Percentiles rank a stretch among this genome's conserved stretches.
Conservation (phyloP, 2,329 filamentous ascomycete species). For the Colletotrichum siamense region DNA sequence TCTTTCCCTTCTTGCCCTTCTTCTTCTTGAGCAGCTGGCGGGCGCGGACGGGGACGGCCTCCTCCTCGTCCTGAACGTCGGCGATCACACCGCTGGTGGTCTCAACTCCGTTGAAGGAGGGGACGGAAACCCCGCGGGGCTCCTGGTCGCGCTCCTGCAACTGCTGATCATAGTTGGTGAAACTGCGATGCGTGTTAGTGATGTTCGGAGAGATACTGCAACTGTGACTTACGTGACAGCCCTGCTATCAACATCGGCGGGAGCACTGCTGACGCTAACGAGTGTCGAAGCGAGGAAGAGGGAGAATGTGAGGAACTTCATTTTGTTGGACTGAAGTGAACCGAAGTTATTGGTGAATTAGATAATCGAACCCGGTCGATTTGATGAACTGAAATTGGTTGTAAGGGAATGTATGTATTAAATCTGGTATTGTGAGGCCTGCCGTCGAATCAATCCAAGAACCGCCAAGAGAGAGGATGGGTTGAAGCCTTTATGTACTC, state of each 20-base stretch:
- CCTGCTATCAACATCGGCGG: slow-evolving; percentile 15
- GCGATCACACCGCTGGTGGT: slow-evolving; percentile 12
- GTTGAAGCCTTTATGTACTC: slow-evolving; percentile 3
- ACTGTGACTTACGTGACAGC: slow-evolving; percentile 6
- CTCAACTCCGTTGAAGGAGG: slow-evolving; percentile 14
- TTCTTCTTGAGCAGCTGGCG: slow-evolving; percentile 17
- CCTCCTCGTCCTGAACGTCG: slow-evolving; percentile 3
- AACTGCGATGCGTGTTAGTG: neutral
- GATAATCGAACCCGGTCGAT: neutral
- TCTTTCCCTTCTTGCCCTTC: slow-evolving; percentile 11
- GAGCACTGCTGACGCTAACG: slow-evolving; percentile 22
- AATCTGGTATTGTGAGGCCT: slow-evolving; percentile 11
- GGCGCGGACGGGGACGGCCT: neutral
- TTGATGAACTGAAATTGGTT: neutral
- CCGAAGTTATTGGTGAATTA: neutral
- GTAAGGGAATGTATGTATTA: slow-evolving; percentile 17
- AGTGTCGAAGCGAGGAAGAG: slow-evolving; percentile 16
- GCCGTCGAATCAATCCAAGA: neutral
- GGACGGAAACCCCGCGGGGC: slow-evolving; percentile 7
- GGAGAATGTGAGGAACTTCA: slow-evolving; percentile 15
- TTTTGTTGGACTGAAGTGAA: slow-evolving; percentile 19
- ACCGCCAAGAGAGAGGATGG: neutral
- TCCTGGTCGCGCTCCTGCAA: slow-evolving; percentile 10
- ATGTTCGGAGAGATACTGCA: too few species aligned
- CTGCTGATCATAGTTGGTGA: slow-evolving; percentile 9